A percentile compares a stretch with the other conserved stretches of the same genome.
phyloP scores from a whole-genome alignment of 1,284 basidiomycete species.

The Coniferiporia sulphurascens region DNA sequence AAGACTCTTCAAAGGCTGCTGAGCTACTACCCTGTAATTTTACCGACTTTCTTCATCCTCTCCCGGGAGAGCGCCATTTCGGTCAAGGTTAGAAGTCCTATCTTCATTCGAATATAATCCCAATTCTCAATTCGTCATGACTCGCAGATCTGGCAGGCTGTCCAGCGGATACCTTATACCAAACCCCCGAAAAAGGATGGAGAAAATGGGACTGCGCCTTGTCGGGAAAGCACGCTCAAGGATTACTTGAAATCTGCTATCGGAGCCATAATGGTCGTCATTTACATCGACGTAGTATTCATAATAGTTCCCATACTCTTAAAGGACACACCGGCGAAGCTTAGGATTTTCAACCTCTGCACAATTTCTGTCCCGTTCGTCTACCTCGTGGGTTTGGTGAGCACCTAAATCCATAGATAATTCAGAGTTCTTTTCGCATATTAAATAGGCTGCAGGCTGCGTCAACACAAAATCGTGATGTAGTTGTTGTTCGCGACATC shows the following conservation, averaged over 20 bases:
- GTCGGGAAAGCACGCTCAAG: neutral
- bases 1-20: neutral
- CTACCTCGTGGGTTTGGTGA: neutral
- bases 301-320: neutral
- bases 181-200: neutral
- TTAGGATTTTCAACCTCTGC: neutral
- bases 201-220: neutral
- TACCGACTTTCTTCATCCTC: neutral
- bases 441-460: neutral
- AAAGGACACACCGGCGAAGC: neutral
- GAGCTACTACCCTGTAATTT: neutral
- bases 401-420: too few species aligned
- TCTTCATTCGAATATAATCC: neutral
- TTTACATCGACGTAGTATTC: neutral
- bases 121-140: neutral
- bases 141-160: neutral
- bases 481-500: too few species aligned
- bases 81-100: neutral
- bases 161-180: neutral
- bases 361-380: neutral
- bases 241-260: neutral
- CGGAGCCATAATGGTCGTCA: neutral
- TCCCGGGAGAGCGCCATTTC: neutral
- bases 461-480: neutral
- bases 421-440: neutral